Evolutionary conservation across 2,329 filamentous ascomycete species (phyloP).

Genomic region (Trichoderma simmonsii): DNA sequence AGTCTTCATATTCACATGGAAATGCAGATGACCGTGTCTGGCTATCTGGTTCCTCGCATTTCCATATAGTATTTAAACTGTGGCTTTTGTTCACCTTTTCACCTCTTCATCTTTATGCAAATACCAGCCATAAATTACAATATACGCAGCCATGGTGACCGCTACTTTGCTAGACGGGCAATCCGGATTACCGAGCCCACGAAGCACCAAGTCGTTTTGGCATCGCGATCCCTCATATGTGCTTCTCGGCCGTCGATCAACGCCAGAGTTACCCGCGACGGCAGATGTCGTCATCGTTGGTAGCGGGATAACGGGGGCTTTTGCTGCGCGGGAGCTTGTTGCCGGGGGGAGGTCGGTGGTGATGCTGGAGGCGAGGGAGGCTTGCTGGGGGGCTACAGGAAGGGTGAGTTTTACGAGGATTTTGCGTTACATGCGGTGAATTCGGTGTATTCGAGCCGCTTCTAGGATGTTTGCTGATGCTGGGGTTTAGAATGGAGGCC

Average conservation of each 20-base stretch:
- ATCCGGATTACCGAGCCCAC: constrained; percentile 56
- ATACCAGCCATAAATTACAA: neutral
- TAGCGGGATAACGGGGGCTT: constrained; percentile 73
- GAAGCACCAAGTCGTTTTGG: constrained; percentile 69
- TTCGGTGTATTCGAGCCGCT: neutral
- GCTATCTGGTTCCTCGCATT: neutral
- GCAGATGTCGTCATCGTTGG: constrained; percentile 72
- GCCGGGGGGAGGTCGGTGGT: constrained; percentile 55
- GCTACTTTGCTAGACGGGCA: constrained; percentile 34
- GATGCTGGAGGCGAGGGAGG: constrained; percentile 74
- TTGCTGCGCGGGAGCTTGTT: constrained; percentile 62
- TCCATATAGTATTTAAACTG: neutral
- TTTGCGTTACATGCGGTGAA: too few species aligned
- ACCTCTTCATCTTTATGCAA: neutral
- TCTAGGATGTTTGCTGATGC: neutral
- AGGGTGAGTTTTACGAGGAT: constrained; percentile 49
- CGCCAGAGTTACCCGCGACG: constrained; percentile 55
- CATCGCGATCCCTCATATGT: constrained; percentile 62
- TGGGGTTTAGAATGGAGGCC: constrained; percentile 57
- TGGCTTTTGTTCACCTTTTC: neutral
- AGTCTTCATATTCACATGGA: neutral
- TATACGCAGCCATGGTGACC: constrained; percentile 32
- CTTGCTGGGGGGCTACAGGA: constrained; percentile 81
- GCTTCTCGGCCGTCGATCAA: constrained; percentile 67
- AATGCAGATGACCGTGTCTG: neutral